Base-by-base conservation (phyloP, 2,329 filamentous ascomycete genomes). In the Gnomoniopsis sp. region DNA sequence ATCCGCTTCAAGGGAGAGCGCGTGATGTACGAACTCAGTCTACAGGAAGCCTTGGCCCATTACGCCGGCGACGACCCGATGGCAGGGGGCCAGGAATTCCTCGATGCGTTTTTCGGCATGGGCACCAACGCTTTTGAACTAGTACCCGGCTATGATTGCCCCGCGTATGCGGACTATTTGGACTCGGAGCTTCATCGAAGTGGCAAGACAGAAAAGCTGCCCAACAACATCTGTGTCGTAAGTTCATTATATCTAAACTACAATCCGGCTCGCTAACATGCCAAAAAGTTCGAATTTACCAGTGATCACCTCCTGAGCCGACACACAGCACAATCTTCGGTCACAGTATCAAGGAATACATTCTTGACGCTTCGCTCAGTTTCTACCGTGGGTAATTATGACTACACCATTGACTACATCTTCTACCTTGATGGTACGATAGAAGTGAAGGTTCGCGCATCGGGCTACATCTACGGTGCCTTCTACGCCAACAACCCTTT, bases 1-100 rank as follows among this genome's bases (percentile, higher is more conserved):
- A 77, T 83, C 61, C 72, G 72, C 22, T 82, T 79, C 69, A 78
- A 78, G 62, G 77, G 75, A 14, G 74, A 81, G 61, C 71, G 79
- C 1, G 72, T 83, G 47, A 70, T 83, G 49, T 83, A 83, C 64
- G 79, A 83, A 67, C 73, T 83, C 4, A 75, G 75, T 10, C 69
- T 82, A 52, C 79, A 83, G 64, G 80, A 83, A 65, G 80, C 79
- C 0, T 70, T 80, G 26, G 77, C 80, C 3, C 79, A 82, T 58
- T 83, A 83, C 61, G 79, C 77, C 3, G 77, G 78, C 0, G 72
- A 74, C 61, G 71, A 78, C 55, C 77, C 78, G 11, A 77, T 78
- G 66, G 66, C 72, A 2, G 72, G 73, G 6, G 68, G 69, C n/a
- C 76, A 73, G 1, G 67, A 74, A 30, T 78, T 75, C 59, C 76